Percentiles rank a stretch among this genome's conserved stretches.
These are phyloP conservation scores for Medicago lupulina DNA, from an alignment of 306 rosid species.

Conservation along the genomic window DNA sequence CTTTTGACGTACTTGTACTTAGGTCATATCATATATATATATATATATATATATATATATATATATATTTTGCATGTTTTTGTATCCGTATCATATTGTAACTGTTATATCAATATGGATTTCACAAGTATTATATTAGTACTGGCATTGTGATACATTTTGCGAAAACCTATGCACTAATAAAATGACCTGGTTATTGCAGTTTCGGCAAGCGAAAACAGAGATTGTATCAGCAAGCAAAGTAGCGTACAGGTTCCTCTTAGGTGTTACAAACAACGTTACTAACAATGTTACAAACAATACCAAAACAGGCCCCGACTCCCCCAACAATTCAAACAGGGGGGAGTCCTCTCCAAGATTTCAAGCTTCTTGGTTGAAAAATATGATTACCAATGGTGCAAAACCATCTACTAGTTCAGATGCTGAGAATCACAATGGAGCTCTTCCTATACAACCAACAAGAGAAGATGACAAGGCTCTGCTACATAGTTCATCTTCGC, in stretches of 20 bases:
- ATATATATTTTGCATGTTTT: background rate
- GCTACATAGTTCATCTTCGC: slow-evolving; percentile 47
- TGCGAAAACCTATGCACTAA: slow-evolving; percentile 15
- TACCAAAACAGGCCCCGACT: slow-evolving; percentile 52
- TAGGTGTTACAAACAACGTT: slow-evolving; percentile 79
- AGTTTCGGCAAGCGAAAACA: slow-evolving; percentile 95
- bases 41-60: background rate
- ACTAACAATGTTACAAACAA: slow-evolving; percentile 76
- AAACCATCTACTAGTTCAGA: slow-evolving; percentile 87
- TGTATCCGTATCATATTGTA: background rate
- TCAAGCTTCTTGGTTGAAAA: slow-evolving; percentile 90
- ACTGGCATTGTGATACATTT: slow-evolving; percentile 7
- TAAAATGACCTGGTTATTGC: slow-evolving; percentile 47
- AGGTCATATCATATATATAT: background rate
- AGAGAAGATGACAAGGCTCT: slow-evolving; percentile 51
- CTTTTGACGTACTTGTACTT: background rate
- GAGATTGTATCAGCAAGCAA: slow-evolving; percentile 93
- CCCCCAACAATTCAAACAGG: slow-evolving; percentile 71
- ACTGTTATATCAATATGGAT: background rate
- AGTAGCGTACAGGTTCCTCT: slow-evolving; percentile 88
- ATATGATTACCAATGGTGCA: slow-evolving; percentile 76
- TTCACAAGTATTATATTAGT: background rate
- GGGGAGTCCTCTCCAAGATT: slow-evolving; percentile 66
- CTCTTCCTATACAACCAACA: slow-evolving; percentile 37
- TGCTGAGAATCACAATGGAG: slow-evolving; percentile 60